Evolutionary conservation across 228 moss, liverwort and hornwort genomes (phyloP).

Genomic region (Sphagnum magellanicum): DNA sequence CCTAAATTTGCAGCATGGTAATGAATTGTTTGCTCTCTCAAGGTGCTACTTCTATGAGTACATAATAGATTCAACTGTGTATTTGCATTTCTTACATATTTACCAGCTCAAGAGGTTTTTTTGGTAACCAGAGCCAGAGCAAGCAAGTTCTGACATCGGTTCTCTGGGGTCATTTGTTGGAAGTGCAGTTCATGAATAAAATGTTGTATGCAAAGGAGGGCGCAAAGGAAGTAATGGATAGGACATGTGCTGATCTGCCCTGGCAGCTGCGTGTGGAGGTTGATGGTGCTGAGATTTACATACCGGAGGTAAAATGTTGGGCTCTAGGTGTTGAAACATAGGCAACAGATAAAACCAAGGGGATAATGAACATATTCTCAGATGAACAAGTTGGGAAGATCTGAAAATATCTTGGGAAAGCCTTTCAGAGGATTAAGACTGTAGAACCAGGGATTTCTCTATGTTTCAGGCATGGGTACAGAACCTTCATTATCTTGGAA

Average conservation of each 20-base stretch:
- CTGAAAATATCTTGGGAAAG: too few relatives aligned
- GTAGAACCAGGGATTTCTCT: neutral
- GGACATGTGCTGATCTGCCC: slow-evolving; percentile 43
- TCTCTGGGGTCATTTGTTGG: neutral
- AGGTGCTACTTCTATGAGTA: too few relatives aligned
- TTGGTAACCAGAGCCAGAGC: too few relatives aligned
- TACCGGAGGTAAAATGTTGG: slow-evolving; percentile 32
- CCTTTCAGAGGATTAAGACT: neutral
- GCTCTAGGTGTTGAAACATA: neutral
- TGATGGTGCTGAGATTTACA: slow-evolving; percentile 39
- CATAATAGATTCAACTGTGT: neutral
- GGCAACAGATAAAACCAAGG: too few relatives aligned
- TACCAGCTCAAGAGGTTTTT: too few relatives aligned
- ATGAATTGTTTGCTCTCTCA: too few relatives aligned
- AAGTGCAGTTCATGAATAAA: slow-evolving; percentile 48
- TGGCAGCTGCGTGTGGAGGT: slow-evolving; percentile 38
- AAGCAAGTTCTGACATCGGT: too few relatives aligned
- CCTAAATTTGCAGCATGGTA: too few relatives aligned
- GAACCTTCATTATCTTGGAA: too few relatives aligned
- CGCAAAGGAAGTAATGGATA: slow-evolving; percentile 47
- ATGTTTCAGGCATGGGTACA: too few relatives aligned
- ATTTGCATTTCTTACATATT: neutral
- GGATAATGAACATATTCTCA: too few relatives aligned
- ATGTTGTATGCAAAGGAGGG: slow-evolving; percentile 56
- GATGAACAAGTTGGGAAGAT: too few relatives aligned